Percentiles rank a stretch among this genome's conserved stretches.
Conservation (phyloP, 495 filamentous ascomycete species). For the Penicillium egyptiacum region DNA sequence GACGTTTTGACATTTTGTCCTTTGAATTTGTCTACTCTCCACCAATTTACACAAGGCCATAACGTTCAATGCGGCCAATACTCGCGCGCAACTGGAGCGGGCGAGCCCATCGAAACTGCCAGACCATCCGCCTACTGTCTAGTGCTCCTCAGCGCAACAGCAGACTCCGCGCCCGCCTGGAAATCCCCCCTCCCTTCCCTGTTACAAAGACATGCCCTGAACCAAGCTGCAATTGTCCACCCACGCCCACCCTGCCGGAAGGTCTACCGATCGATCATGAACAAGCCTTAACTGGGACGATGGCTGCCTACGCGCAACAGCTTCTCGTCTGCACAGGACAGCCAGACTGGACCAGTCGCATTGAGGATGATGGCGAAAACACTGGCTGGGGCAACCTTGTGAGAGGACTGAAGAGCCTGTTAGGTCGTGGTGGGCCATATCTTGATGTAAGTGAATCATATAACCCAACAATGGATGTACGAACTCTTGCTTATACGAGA, state of each 20-base stretch:
- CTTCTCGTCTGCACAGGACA: constrained; percentile 79
- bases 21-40: background rate
- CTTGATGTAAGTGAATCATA: constrained; percentile 61
- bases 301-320: constrained; percentile 78
- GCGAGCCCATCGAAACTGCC: constrained; percentile 9
- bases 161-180: constrained; percentile 32
- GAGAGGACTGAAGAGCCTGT: constrained; percentile 64
- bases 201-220: constrained; percentile 64
- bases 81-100: constrained; percentile 23
- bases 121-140: constrained; percentile 27
- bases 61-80: constrained; percentile 2
- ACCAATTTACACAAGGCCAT: background rate
- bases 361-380: constrained; percentile 60
- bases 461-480: background rate
- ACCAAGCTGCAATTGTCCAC: constrained; percentile 68
- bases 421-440: constrained; percentile 65
- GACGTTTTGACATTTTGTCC: background rate
- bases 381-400: constrained; percentile 58
- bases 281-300: constrained; percentile 67
- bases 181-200: constrained; percentile 46
- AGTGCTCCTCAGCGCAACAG: constrained; percentile 21
- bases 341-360: constrained; percentile 71
- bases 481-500: constrained; percentile 4
- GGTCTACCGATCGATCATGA: constrained; percentile 74
- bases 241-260: constrained; percentile 62